Percentiles rank a stretch among this genome's conserved stretches.
phyloP scores from a whole-genome alignment of 2,329 filamentous ascomycete genomes.

The Didymella segeticola region DNA sequence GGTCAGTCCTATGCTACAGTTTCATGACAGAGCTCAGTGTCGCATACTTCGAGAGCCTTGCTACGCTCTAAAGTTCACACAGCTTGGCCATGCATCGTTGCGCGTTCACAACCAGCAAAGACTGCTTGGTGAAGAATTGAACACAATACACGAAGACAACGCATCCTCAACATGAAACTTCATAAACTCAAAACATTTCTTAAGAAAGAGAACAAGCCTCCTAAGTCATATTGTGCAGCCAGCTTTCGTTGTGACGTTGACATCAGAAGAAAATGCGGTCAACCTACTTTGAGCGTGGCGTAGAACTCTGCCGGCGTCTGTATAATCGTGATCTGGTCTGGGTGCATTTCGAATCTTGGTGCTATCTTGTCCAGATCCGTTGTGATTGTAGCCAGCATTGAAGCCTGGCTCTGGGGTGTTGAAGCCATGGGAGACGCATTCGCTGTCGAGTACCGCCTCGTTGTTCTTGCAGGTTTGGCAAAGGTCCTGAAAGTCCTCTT shows the following conservation, averaged over 20 bases:
- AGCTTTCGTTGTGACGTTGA: neutral
- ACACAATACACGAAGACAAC: neutral
- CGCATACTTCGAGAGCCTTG: neutral
- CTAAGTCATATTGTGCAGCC: neutral
- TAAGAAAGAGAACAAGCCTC: too few species aligned
- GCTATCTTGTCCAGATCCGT: conserved; percentile 85
- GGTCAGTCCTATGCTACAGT: conserved; percentile 18
- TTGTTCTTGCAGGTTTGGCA: conserved; percentile 20
- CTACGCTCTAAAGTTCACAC: neutral
- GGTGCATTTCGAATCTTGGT: conserved; percentile 85
- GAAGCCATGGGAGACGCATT: conserved; percentile 37
- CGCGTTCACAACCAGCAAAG: neutral
- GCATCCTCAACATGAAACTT: neutral
- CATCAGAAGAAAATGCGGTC: neutral
- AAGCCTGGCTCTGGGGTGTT: conserved; percentile 55
- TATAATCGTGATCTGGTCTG: conserved; percentile 80
- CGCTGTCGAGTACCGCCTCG: conserved; percentile 43
- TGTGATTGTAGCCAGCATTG: conserved; percentile 66
- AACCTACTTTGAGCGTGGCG: conserved; percentile 79
- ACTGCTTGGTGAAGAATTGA: neutral
- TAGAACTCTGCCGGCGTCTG: conserved; percentile 89
- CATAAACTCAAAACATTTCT: neutral
- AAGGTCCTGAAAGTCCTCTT: conserved; percentile 25
- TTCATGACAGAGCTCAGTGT: neutral
- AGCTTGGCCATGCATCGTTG: neutral